phyloP scores from a whole-genome alignment of 352 stramenopile species.

The Pythium brassicae region DNA sequence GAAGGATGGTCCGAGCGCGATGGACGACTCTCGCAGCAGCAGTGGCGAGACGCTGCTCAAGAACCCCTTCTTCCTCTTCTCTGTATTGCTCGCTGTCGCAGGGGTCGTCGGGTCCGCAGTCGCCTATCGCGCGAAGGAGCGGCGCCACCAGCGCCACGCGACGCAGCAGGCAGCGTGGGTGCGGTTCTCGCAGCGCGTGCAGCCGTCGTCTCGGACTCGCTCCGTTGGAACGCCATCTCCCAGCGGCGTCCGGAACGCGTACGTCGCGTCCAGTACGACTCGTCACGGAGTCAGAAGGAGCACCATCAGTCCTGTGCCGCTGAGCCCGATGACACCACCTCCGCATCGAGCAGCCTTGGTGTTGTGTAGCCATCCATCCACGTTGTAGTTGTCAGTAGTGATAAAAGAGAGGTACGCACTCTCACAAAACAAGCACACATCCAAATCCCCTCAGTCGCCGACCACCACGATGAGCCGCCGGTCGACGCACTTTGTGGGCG shows the following conservation, averaged over 20 bases:
- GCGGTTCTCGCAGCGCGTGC: constrained; percentile 6
- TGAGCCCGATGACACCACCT: not conserved
- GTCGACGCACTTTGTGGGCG: constrained; percentile 63
- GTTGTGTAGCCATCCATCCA: not conserved
- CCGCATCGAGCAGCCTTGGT: not conserved
- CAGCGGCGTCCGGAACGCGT: not conserved
- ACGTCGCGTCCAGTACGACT: constrained; percentile 5
- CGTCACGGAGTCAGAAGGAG: not conserved
- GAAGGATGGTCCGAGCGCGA: not conserved
- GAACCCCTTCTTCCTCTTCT: constrained; percentile 37
- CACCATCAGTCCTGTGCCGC: not conserved
- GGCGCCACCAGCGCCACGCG: constrained; percentile 6
- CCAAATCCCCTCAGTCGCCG: not conserved
- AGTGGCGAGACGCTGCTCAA: constrained; percentile 16
- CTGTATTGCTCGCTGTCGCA: constrained; percentile 27
- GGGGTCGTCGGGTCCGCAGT: constrained; percentile 22
- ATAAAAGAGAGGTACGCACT: constrained; percentile 1
- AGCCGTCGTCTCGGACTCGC: not conserved
- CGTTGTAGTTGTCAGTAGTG: not conserved
- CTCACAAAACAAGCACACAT: not conserved
- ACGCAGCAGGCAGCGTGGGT: constrained; percentile 1
- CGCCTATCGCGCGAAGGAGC: constrained; percentile 19
- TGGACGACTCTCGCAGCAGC: not conserved
- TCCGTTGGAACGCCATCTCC: not conserved
- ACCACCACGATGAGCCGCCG: constrained; percentile 13